A percentile compares a stretch with the other conserved stretches of the same genome.
Conservation (phyloP, 1,139 yeast genomes). For the Blastobotrys persicus region DNA sequence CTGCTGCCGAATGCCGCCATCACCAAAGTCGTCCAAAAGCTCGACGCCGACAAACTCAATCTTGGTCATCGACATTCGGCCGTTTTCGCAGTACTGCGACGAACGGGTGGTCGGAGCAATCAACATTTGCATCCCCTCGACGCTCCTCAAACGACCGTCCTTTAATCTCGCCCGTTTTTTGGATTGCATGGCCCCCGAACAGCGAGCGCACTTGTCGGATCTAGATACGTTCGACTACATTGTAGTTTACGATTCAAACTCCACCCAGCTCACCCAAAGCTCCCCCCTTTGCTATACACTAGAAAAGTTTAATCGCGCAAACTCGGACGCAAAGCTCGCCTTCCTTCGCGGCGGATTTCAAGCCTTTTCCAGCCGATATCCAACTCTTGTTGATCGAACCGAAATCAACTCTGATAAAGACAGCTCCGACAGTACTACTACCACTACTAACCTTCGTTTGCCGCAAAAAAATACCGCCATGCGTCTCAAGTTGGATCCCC, state of each 20-base stretch:
- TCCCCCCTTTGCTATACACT: constrained; percentile 39
- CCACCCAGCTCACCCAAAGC: constrained; percentile 14
- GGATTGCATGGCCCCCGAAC: constrained; percentile 49
- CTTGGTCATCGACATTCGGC: constrained; percentile 64
- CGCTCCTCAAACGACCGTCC: constrained; percentile 65
- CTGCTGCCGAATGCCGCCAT: background rate
- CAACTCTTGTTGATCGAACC: constrained; percentile 28
- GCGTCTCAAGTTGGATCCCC: constrained; percentile 10
- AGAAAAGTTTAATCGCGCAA: constrained; percentile 46
- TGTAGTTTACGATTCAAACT: constrained; percentile 50
- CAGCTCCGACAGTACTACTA: no score
- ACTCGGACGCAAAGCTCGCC: constrained; percentile 30
- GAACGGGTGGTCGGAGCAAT: constrained; percentile 55
- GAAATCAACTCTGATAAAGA: constrained; percentile 1
- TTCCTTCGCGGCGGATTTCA: constrained; percentile 35
- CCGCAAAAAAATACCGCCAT: background rate
- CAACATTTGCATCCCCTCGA: constrained; percentile 74
- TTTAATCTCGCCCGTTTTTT: constrained; percentile 57
- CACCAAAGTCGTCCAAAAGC: constrained; percentile 6
- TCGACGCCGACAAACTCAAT: constrained; percentile 13
- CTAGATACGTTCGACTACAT: constrained; percentile 35
- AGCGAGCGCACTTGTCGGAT: constrained; percentile 34
- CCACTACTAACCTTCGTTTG: constrained; percentile 3
- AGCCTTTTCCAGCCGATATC: constrained; percentile 33
- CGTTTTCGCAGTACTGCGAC: constrained; percentile 60